These are phyloP conservation scores for Pterocarpus macrocarpus DNA, from an alignment of 306 rosid species.

Conservation along the genomic window DNA sequence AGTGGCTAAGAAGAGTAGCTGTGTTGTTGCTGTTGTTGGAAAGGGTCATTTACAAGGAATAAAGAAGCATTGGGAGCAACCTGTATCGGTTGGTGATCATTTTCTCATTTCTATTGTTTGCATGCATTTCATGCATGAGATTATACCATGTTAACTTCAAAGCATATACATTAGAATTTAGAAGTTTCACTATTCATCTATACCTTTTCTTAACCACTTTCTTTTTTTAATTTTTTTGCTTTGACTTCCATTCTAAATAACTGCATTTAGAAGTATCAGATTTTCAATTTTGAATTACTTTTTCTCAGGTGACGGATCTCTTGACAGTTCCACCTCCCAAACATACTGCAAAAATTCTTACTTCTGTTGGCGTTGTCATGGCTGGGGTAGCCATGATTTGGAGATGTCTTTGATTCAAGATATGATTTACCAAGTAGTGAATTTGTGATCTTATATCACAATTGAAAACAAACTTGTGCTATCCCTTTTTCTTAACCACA, in stretches of 20 bases:
- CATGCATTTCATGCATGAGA: no score
- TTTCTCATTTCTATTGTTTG: no score
- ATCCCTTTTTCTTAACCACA: neutral
- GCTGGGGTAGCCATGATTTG: neutral
- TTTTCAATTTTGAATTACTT: no score
- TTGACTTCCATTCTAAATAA: no score
- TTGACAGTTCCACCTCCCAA: neutral
- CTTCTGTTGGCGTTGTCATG: neutral
- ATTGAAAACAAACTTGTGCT: neutral
- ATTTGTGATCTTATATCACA: neutral
- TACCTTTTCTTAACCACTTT: neutral
- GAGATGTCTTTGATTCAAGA: neutral
- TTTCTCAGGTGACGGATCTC: neutral
- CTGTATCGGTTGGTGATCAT: no score
- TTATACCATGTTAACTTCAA: neutral
- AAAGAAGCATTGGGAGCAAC: neutral
- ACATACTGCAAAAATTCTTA: neutral
- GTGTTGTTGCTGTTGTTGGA: neutral
- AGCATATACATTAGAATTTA: no score
- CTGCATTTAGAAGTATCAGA: no score
- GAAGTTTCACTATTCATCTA: neutral
- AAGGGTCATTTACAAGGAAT: neutral
- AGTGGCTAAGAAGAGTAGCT: neutral
- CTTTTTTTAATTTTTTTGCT: no score
- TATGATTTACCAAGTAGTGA: neutral